Percentiles rank a stretch among this genome's conserved stretches.
These are phyloP conservation scores for Agaricus blazei DNA, from an alignment of 768 basidiomycete genomes.

Conservation along the genomic window DNA sequence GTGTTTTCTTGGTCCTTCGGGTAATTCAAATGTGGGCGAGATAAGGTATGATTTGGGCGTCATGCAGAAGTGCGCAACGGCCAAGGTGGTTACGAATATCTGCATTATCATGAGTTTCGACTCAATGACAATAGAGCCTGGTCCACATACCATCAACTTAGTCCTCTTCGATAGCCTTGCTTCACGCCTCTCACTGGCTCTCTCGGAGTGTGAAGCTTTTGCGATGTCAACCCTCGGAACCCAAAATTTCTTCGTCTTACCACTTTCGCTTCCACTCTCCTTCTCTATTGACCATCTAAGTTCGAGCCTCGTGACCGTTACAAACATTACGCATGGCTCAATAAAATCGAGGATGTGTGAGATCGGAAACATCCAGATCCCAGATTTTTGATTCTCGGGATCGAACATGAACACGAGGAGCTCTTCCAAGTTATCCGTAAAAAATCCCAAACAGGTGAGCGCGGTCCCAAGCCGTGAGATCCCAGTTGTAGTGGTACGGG, in stretches of 20 bases:
- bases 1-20: not conserved
- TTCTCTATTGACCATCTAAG: conserved; percentile 12
- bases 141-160: conserved; percentile 1
- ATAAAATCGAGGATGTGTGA: conserved; percentile 2
- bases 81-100: conserved; percentile 4
- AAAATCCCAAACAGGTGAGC: conserved; percentile 14
- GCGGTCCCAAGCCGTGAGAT: conserved; percentile 22
- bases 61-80: not conserved
- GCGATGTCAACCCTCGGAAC: conserved; percentile 17
- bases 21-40: conserved; percentile 1
- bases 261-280: not conserved
- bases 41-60: conserved; percentile 4
- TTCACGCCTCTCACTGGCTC: conserved; percentile 21
- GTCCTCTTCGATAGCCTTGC: not conserved
- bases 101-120: not conserved
- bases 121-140: not conserved
- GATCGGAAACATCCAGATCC: not conserved
- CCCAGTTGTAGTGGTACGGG: conserved; percentile 25
- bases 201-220: conserved; percentile 23
- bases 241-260: conserved; percentile 5
- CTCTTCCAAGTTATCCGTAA: conserved; percentile 2
- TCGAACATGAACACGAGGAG: not conserved
- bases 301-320: conserved; percentile 19
- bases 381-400: not conserved
- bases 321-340: conserved; percentile 21